Evolutionary conservation across 768 basidiomycete species (phyloP).

Genomic region (Epithele typhae): DNA sequence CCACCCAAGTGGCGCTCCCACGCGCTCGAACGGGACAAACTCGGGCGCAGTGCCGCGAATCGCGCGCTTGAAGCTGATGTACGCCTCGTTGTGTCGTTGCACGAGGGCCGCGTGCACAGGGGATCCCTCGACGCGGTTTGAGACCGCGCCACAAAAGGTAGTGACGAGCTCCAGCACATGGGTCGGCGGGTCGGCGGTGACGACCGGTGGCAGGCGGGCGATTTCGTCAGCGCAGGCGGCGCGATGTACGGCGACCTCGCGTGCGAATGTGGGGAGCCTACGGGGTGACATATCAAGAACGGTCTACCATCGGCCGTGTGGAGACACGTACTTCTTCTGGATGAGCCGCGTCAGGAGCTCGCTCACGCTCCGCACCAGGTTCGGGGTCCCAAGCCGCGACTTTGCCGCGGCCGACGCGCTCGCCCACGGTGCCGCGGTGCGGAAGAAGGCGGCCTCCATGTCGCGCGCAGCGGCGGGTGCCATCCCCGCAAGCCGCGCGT

Average conservation of each 20-base stretch:
- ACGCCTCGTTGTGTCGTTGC: conserved; percentile 31
- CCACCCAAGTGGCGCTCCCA: no score
- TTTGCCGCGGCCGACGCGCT: conserved; percentile 31
- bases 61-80: conserved; percentile 28
- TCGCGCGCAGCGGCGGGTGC: conserved; percentile 35
- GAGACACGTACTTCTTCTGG: conserved; percentile 8
- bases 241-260: conserved; percentile 11
- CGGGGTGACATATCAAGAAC: no score
- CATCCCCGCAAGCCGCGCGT: conserved; percentile 39
- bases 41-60: conserved; percentile 38
- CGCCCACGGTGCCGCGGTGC: conserved; percentile 48
- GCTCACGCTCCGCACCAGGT: conserved; percentile 53
- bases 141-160: conserved; percentile 7
- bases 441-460: conserved; percentile 44
- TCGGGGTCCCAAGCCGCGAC: conserved; percentile 50
- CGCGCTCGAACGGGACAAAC: conserved; percentile 31
- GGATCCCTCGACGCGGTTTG: conserved; percentile 8
- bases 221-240: conserved; percentile 6
- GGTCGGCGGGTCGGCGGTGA: conserved; percentile 14
- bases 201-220: conserved; percentile 5
- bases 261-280: conserved; percentile 10
- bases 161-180: conserved; percentile 16
- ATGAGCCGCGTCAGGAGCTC: conserved; percentile 37
- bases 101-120: conserved; percentile 30
- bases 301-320: no score